Evolutionary conservation across 2,329 filamentous ascomycete species (phyloP).

Genomic region (Exserohilum rostratum): DNA sequence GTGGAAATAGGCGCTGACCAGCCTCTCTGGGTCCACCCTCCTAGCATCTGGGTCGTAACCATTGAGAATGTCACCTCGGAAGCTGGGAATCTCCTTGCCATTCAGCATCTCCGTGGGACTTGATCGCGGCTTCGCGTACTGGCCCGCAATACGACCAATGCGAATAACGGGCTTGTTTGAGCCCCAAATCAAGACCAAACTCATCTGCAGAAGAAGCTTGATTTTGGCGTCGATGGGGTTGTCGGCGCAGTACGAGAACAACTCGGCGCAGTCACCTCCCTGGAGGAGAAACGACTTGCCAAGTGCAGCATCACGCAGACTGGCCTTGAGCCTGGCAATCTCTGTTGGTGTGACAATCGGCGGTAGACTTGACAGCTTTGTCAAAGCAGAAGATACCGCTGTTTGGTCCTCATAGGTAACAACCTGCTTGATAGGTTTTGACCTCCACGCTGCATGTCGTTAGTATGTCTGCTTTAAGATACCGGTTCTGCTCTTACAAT

Average conservation of each 20-base stretch:
- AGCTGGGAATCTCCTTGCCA: slow-evolving; percentile 82
- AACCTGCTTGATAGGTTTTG: slow-evolving; percentile 78
- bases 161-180: slow-evolving; percentile 82
- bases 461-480: slow-evolving; percentile 3
- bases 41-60: slow-evolving; percentile 79
- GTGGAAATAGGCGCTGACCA: slow-evolving; percentile 93
- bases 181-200: slow-evolving; percentile 91
- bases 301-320: slow-evolving; percentile 81
- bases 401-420: slow-evolving; percentile 70
- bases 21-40: slow-evolving; percentile 78
- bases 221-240: slow-evolving; percentile 93
- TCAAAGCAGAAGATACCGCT: slow-evolving; percentile 64
- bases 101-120: slow-evolving; percentile 83
- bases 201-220: slow-evolving; percentile 97
- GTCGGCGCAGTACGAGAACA: slow-evolving; percentile 95
- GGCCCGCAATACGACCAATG: slow-evolving; percentile 94
- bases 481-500: slow-evolving; percentile 36
- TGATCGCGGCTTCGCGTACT: slow-evolving; percentile 95
- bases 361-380: slow-evolving; percentile 71
- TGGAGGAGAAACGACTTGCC: slow-evolving; percentile 94
- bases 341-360: slow-evolving; percentile 81
- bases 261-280: slow-evolving; percentile 94
- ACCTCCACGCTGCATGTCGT: slow-evolving; percentile 67
- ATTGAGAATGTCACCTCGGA: slow-evolving; percentile 95
- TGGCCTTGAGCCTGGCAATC: slow-evolving; percentile 78